Evolutionary conservation across 257 asterid species (phyloP).

Genomic region (Fraxinus cuspidata): DNA sequence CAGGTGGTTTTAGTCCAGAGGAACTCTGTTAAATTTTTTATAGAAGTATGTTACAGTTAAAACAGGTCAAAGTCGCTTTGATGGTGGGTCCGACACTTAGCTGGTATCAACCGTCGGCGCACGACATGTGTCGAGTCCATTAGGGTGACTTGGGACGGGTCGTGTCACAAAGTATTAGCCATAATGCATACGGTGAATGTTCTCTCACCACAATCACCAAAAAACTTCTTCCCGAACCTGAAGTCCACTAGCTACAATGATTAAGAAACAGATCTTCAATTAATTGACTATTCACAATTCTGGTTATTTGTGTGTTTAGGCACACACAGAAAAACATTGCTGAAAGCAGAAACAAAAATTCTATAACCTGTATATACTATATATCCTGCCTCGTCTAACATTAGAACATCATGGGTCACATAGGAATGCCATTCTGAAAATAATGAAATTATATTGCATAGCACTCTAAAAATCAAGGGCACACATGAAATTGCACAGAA

Average conservation of each 20-base stretch:
- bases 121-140: too few species aligned
- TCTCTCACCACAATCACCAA: conserved; percentile 59
- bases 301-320: conserved; percentile 25
- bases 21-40: too few species aligned
- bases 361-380: conserved; percentile 76
- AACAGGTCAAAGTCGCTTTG: too few species aligned
- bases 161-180: conserved; percentile 56
- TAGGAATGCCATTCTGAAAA: conserved; percentile 68
- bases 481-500: conserved; percentile 55
- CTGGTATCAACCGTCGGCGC: too few species aligned
- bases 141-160: too few species aligned
- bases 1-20: too few species aligned
- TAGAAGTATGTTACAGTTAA: too few species aligned
- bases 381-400: conserved; percentile 72
- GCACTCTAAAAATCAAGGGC: background rate
- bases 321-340: conserved; percentile 4
- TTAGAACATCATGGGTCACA: conserved; percentile 76
- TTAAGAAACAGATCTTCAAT: conserved; percentile 33
- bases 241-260: conserved; percentile 82
- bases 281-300: conserved; percentile 6
- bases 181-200: conserved; percentile 82
- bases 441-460: conserved; percentile 18
- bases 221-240: conserved; percentile 78
- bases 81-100: too few species aligned
- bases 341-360: conserved; percentile 18